Percentiles rank a stretch among this genome's conserved stretches.
Evolutionary conservation across 257 asterid species (phyloP).

Genomic region (Misopates orontium): DNA sequence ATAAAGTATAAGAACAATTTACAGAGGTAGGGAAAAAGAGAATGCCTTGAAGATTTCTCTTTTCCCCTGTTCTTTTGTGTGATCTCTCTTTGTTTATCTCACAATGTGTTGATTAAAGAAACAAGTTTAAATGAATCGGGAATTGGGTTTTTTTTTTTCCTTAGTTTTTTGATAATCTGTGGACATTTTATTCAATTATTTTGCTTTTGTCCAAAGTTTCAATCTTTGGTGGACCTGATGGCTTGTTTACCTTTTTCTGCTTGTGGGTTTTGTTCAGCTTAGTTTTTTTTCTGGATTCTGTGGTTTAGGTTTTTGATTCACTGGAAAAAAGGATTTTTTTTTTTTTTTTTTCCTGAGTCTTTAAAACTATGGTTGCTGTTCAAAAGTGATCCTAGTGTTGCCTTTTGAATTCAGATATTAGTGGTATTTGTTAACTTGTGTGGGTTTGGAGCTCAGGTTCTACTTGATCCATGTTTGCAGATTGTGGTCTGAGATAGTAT

Average conservation of each 20-base stretch:
- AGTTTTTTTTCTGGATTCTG: constrained; percentile 24
- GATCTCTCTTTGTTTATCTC: constrained; percentile 37
- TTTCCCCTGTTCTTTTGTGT: too few species aligned
- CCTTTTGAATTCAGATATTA: constrained; percentile 26
- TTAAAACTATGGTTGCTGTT: constrained; percentile 30
- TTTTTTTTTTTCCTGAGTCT: constrained; percentile 18
- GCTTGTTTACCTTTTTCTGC: neutral
- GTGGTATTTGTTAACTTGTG: constrained; percentile 4
- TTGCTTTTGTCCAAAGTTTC: constrained; percentile 12
- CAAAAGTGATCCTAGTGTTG: constrained; percentile 20
- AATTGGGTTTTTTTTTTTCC: constrained; percentile 17
- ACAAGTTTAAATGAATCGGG: constrained; percentile 21
- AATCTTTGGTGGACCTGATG: constrained; percentile 30
- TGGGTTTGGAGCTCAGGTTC: constrained; percentile 24
- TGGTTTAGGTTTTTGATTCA: constrained; percentile 41
- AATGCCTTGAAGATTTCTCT: constrained; percentile 33
- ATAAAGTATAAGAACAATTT: too few species aligned
- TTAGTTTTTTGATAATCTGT: constrained; percentile 16
- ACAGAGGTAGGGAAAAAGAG: constrained; percentile 46
- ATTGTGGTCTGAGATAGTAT: constrained; percentile 17
- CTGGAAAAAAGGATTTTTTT: constrained; percentile 25
- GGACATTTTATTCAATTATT: neutral
- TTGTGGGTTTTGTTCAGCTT: constrained; percentile 21
- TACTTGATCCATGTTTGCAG: constrained; percentile 17
- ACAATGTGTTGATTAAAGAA: constrained; percentile 35